Base-by-base conservation (phyloP, 371 early-diverging fungal species). In the Basidiobolus meristosporus region DNA sequence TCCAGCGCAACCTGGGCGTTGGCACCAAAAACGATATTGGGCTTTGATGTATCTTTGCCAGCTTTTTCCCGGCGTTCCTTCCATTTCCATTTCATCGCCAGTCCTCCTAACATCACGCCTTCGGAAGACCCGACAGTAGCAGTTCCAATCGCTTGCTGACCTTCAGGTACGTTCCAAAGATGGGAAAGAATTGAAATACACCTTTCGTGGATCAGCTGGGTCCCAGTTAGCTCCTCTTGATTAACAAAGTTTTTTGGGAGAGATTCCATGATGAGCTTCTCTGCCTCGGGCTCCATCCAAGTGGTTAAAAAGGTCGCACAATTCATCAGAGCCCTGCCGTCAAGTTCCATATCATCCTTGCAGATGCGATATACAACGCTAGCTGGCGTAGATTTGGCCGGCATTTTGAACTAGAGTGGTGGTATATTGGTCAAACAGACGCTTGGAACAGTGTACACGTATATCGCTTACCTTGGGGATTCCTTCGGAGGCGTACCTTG, bases 61-160 rank as follows among this genome's bases (percentile, higher is more conserved):
- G 39, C 53, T 0, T 40, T 54, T 43, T 53, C 46, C 21, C 63
- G 53, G 22, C 46, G 53, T 33, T 49, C 35, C 28, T 60, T 56
- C 75, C 75, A 75, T 6, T 55, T 50, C 54, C 68, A 59, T 47
- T 73, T 72, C 58, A 73, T 54, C 7, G 73, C 73, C 36, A 74
- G 52, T 0, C 62, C 66, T 26, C 62, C 63, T n/a, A 75, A 56
- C 45, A 63, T 59, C 28, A 69, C 56, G 14, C 70, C 71, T 49
- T 74, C 75, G 1, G 63, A 62, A n/a, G 68, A 68, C 11, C 75
- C 75, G 2, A 59, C 52, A 12, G 59, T 59, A 6, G 65, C 53
- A 0, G 63, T 60, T 28, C 70, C 70, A 3, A 62, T 50, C 2
- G 59, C 55, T 14, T 52, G 43, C n/a, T 51, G 47, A 31, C 51